Evolutionary conservation across 192 early-diverging fungal genomes (phyloP), one percentile per base, ranked within the genome.

Genomic region (Coemansia sp.): DNA sequence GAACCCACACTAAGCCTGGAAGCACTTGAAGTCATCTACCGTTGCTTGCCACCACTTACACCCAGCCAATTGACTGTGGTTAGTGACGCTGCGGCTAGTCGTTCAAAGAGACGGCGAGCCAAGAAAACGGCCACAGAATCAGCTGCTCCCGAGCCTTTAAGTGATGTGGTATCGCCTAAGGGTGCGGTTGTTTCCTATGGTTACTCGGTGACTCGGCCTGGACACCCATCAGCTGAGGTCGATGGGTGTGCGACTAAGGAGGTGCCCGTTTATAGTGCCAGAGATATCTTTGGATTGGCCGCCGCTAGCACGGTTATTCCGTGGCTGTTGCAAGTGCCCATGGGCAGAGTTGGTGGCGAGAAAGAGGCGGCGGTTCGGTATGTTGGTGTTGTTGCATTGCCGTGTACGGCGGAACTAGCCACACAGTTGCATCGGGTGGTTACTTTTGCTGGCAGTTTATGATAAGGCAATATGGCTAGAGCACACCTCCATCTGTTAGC

Each of bases 311-410:
- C 73, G 0, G 78, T 66, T n/a, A 21, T 75, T 1, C 70, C 63
- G 12, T 81, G 78, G 78, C 62, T 81, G 25, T 37, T 81, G 25
- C 56, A 56, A 6, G 16, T 55, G 8, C 62, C 68, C 4, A 21
- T 36, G 16, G 0, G 25, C 38, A 5, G 37, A 14, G n/a, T n/a
- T n/a, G 7, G 20, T 21, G 12, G 16, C 8, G 14, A n/a, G 25
- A 11, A 11, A 14, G 6, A 47, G 2, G 6, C 16, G 4, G 16
- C 11, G 36, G 56, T 31, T 34, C 42, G 31, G 16, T 69, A 72
- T 23, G 38, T 81, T n/a, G 78, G 78, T 35, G 23, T 81, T 3
- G 78, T 75, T 10, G 66, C 69, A 0, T 57, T 81, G 62, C 78
- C 78, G 14, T 75, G 78, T 41, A 81, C 78, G 1, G 59, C 47